phyloP scores from a whole-genome alignment of 805 yeast species.

The Vanderwaltozyma tropicalis region DNA sequence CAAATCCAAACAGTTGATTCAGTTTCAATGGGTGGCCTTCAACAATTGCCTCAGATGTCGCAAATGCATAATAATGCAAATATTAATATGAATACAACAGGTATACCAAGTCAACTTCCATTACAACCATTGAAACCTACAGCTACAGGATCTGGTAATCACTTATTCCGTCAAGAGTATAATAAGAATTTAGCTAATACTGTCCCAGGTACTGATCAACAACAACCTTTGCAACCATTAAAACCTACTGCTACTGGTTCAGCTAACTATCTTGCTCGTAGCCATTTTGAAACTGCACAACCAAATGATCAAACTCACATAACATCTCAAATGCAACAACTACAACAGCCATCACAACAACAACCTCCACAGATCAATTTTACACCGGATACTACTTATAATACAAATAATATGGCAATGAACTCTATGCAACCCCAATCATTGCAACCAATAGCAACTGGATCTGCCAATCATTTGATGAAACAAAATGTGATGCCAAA shows the following conservation, averaged over 20 bases:
- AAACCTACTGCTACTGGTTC: constrained; percentile 35
- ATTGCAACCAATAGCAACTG: constrained; percentile 24
- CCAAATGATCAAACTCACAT: constrained; percentile 5
- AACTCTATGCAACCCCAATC: background rate
- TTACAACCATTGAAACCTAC: constrained; percentile 28
- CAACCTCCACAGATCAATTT: constrained; percentile 1
- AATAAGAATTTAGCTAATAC: constrained; percentile 1
- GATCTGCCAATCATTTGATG: constrained; percentile 26
- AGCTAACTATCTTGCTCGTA: constrained; percentile 27
- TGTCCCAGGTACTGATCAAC: constrained; percentile 1
- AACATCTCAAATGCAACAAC: background rate
- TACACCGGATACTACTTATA: constrained; percentile 1
- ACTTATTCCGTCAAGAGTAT: constrained; percentile 19
- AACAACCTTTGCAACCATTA: constrained; percentile 15
- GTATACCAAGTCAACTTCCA: constrained; percentile 9
- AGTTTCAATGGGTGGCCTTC: constrained; percentile 10
- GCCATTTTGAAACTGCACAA: no score
- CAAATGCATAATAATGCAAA: background rate
- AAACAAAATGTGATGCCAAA: constrained; percentile 11
- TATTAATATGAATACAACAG: background rate
- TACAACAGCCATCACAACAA: constrained; percentile 6
- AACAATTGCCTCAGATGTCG: background rate
- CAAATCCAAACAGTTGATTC: constrained; percentile 68
- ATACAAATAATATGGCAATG: background rate
- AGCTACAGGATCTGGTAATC: constrained; percentile 28